Evolutionary conservation across 768 basidiomycete species (phyloP).

Genomic region (Lactarius psammicola): DNA sequence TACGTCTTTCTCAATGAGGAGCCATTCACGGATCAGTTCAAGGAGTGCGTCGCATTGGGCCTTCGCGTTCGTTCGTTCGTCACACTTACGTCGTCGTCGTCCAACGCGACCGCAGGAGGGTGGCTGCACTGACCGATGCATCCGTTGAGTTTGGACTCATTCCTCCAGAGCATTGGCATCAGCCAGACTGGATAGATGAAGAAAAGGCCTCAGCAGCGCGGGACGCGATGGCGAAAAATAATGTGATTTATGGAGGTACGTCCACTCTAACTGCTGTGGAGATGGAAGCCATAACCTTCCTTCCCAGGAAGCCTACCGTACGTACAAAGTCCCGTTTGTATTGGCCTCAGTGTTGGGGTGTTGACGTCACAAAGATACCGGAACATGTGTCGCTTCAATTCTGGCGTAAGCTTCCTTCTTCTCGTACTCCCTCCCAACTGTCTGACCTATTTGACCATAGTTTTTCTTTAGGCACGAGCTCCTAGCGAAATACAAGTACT

Average conservation of each 20-base stretch:
- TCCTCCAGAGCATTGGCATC: constrained; percentile 72
- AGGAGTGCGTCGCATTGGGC: constrained; percentile 49
- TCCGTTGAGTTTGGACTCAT: constrained; percentile 77
- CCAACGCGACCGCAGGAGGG: constrained; percentile 43
- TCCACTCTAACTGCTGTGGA: neutral
- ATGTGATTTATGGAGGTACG: constrained; percentile 55
- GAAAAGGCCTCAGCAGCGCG: constrained; percentile 48
- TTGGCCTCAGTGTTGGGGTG: constrained; percentile 3
- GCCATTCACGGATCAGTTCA: constrained; percentile 71
- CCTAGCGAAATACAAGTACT: constrained; percentile 38
- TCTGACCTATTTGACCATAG: constrained; percentile 30
- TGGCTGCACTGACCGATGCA: constrained; percentile 57
- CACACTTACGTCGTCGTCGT: constrained; percentile 33
- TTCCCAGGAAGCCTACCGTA: constrained; percentile 68
- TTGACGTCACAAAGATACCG: constrained; percentile 55
- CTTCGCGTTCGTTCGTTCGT: neutral
- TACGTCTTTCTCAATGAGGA: constrained; percentile 87
- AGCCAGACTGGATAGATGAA: constrained; percentile 72
- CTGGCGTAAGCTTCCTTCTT: constrained; percentile 57
- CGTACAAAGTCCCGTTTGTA: constrained; percentile 34
- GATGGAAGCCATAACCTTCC: neutral
- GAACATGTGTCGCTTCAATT: constrained; percentile 96
- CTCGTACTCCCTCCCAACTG: neutral
- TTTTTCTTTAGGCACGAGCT: constrained; percentile 57
- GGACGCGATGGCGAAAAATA: constrained; percentile 53